These are phyloP conservation scores for Hypsizygus marmoreus DNA, from an alignment of 768 basidiomycete genomes.

Conservation along the genomic window DNA sequence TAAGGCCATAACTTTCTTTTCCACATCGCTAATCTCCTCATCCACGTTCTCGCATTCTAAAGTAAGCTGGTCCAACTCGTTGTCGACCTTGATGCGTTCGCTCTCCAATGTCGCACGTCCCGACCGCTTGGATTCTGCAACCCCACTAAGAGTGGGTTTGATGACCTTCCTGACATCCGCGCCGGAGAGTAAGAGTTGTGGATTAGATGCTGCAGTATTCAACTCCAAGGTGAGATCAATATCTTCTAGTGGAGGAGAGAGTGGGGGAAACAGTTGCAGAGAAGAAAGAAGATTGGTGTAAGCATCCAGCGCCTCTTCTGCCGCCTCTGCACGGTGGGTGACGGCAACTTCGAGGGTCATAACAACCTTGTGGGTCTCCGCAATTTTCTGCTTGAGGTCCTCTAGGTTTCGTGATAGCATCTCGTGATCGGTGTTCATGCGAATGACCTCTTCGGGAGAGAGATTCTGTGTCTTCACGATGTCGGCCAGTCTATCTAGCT, in stretches of 20 bases:
- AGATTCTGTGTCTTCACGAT: slow-evolving; percentile 88
- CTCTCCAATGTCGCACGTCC: slow-evolving; percentile 73
- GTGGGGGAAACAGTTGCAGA: slow-evolving; percentile 76
- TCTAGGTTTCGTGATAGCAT: slow-evolving; percentile 70
- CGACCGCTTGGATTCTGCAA: slow-evolving; percentile 72
- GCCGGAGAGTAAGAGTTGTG: slow-evolving; percentile 67
- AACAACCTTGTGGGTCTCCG: slow-evolving; percentile 69
- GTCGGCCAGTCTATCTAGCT: slow-evolving; percentile 61
- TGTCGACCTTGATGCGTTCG: slow-evolving; percentile 77
- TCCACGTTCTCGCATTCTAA: slow-evolving; percentile 81
- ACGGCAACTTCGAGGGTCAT: slow-evolving; percentile 85
- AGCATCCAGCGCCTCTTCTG: slow-evolving; percentile 79
- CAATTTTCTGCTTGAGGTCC: slow-evolving; percentile 74
- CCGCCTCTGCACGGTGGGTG: slow-evolving; percentile 73
- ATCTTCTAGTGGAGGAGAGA: slow-evolving; percentile 68
- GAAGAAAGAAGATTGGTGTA: slow-evolving; percentile 77
- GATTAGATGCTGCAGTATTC: slow-evolving; percentile 74
- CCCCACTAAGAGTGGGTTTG: slow-evolving; percentile 71
- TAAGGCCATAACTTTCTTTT: slow-evolving; percentile 68
- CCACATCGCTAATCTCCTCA: slow-evolving; percentile 72
- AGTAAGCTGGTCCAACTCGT: slow-evolving; percentile 77
- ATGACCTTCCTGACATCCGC: slow-evolving; percentile 71
- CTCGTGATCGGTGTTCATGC: slow-evolving; percentile 91
- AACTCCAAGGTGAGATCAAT: slow-evolving; percentile 81
- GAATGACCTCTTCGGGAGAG: slow-evolving; percentile 85